Evolutionary conservation across 208 protist species (phyloP), one percentile per base, ranked within the genome.

Genomic region (Leishmania tarentolae): DNA sequence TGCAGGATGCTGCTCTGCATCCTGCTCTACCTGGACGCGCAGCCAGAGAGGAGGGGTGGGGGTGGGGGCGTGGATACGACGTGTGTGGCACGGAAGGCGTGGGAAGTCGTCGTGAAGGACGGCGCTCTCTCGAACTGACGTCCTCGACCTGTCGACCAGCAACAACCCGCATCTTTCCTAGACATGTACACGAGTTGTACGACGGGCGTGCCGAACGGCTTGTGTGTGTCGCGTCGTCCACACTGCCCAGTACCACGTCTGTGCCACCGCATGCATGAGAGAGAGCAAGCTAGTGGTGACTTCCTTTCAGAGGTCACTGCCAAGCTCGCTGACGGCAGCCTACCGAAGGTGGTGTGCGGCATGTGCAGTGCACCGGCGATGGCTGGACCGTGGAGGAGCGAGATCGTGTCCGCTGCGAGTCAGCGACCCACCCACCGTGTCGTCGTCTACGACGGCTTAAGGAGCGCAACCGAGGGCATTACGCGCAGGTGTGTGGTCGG

Each of bases 121-220:
- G 91, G 93, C 53, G 81, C 79, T 71, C 72, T 80, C 75, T 63
- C 46, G 47, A 50, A 17, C 37, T 37, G n/a, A 75, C 9, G n/a
- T 79, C 40, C 56, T 84, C 69, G 78, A 65, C 7, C 59, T 87
- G 28, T 47, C 81, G 8, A 84, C 69, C 57, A 88, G 93, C 78
- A 87, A 84, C 81, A 90, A 96, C 79, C 75, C 11, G 50, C 66
- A 8, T 83, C 81, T n/a, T n/a, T n/a, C 13, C 87, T 96, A 68
- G 89, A 97, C 84, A 97, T 97, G 96, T 98, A 98, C 90, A 98
- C 96, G 61, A 53, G 50, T 17, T 9, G 50, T 17, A 53, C 96
- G 17, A 97, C 92, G 7, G 94, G 93, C 28, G 90, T 93, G 70
- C 96, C 96, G 35, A 98, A 98, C 84, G 96, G 95, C 68, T 94